Percentiles rank a stretch among this genome's conserved stretches.
These are phyloP conservation scores for Trichoderma parareesei DNA, from an alignment of 495 filamentous ascomycete species.

Conservation along the genomic window DNA sequence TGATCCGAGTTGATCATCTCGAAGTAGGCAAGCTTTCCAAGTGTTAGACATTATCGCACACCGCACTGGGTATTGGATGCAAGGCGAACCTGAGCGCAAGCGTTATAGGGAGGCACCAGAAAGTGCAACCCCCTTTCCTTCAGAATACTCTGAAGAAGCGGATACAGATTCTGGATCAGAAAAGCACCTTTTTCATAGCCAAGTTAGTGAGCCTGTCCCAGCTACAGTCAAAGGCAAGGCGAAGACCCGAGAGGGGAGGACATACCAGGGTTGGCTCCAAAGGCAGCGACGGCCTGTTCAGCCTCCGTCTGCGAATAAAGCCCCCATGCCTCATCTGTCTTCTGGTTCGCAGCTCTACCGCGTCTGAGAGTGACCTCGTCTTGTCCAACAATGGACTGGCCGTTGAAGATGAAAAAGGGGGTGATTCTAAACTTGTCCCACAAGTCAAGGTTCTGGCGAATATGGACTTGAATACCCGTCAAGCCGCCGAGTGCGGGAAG, in stretches of 20 bases:
- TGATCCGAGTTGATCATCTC: conserved; percentile 58
- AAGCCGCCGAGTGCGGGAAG: conserved; percentile 83
- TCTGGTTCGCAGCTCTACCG: conserved; percentile 40
- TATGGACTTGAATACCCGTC: conserved; percentile 63
- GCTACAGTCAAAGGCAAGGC: not conserved
- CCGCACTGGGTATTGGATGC: not conserved
- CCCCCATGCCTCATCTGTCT: conserved; percentile 63
- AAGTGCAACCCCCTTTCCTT: conserved; percentile 62
- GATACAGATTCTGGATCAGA: conserved; percentile 54
- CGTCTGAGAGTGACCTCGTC: conserved; percentile 43
- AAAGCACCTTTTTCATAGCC: conserved; percentile 37
- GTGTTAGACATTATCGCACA: not conserved
- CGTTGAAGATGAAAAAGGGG: conserved; percentile 84
- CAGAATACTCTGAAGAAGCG: conserved; percentile 66
- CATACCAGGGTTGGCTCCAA: conserved; percentile 69
- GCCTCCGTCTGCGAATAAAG: conserved; percentile 76
- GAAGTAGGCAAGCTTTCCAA: conserved; percentile 70
- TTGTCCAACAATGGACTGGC: conserved; percentile 65
- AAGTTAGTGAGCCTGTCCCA: conserved; percentile 18
- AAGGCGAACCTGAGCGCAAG: conserved; percentile 69
- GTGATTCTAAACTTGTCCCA: conserved; percentile 56
- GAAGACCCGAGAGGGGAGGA: not conserved
- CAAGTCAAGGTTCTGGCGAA: conserved; percentile 63
- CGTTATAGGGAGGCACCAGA: conserved; percentile 82
- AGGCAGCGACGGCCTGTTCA: conserved; percentile 68